A percentile compares a stretch with the other conserved stretches of the same genome.
phyloP scores from a whole-genome alignment of 2,329 filamentous ascomycete genomes.

The Aureobasidium musti region DNA sequence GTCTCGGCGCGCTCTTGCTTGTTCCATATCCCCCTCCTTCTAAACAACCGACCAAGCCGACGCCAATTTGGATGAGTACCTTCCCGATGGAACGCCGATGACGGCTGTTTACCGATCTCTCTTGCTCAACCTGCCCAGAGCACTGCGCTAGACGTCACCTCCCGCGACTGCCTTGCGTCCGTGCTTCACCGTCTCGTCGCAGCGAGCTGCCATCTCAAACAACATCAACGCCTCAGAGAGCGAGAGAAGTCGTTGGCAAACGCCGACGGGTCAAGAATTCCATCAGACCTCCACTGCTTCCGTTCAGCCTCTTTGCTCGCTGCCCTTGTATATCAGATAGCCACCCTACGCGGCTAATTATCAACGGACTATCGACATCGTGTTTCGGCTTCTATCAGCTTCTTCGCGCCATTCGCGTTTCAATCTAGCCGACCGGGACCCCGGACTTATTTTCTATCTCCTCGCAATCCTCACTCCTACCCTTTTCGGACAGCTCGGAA shows the following conservation, averaged over 20 bases:
- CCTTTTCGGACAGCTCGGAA: slow-evolving; percentile 9
- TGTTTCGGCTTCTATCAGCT: slow-evolving; percentile 17
- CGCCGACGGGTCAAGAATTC: slow-evolving; percentile 17
- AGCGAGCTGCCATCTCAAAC: slow-evolving; percentile 12
- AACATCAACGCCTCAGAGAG: background rate
- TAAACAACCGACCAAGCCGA: slow-evolving; percentile 20
- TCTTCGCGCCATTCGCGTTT: slow-evolving; percentile 24
- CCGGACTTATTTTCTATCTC: slow-evolving; percentile 13
- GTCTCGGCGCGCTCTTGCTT: slow-evolving; percentile 15
- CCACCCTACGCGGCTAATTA: slow-evolving; percentile 9
- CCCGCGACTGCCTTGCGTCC: slow-evolving; percentile 10
- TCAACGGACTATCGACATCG: slow-evolving; percentile 14
- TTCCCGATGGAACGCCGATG: slow-evolving; percentile 29
- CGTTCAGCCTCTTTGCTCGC: slow-evolving; percentile 25
- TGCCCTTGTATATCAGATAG: background rate
- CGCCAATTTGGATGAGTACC: slow-evolving; percentile 27
- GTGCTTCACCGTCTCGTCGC: slow-evolving; percentile 16
- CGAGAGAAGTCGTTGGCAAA: slow-evolving; percentile 5
- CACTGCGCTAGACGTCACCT: slow-evolving; percentile 20
- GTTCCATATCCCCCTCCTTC: background rate
- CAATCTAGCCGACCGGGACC: slow-evolving; percentile 17
- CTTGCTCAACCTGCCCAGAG: slow-evolving; percentile 20
- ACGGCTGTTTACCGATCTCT: slow-evolving; percentile 28
- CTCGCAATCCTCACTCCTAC: background rate
- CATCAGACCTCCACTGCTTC: slow-evolving; percentile 14